phyloP scores from a whole-genome alignment of 225 moss, liverwort and hornwort genomes.

The Takakia lepidozioides region DNA sequence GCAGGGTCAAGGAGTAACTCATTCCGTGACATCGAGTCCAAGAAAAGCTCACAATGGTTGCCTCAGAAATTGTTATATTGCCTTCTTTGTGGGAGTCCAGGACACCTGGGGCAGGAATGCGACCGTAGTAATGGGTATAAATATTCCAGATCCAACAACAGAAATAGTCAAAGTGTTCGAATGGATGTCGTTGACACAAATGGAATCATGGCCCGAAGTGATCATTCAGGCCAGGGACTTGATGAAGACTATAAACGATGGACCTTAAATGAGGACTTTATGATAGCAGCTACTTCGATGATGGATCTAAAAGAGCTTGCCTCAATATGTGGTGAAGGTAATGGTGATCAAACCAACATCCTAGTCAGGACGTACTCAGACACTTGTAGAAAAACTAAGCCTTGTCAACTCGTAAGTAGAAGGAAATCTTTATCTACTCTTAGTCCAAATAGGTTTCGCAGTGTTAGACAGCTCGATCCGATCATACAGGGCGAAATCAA shows the following conservation, averaged over 20 bases:
- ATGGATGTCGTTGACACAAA: background rate
- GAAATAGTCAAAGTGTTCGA: background rate
- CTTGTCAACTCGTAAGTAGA: too few species aligned
- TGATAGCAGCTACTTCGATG: background rate
- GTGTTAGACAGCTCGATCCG: background rate
- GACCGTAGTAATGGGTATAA: slow-evolving; percentile 13
- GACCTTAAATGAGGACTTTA: background rate
- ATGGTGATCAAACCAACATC: too few species aligned
- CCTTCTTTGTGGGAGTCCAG: slow-evolving; percentile 19
- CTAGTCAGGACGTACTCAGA: too few species aligned
- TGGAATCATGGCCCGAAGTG: background rate
- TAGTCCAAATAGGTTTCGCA: too few species aligned
- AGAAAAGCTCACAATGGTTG: too few species aligned
- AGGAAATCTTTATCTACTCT: too few species aligned
- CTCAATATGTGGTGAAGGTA: too few species aligned
- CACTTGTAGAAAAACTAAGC: too few species aligned
- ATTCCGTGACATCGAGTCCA: too few species aligned
- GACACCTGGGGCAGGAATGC: slow-evolving; percentile 13
- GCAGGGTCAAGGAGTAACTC: too few species aligned
- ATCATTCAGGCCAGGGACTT: background rate
- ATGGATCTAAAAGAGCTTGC: too few species aligned
- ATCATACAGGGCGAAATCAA: background rate
- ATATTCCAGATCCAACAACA: background rate
- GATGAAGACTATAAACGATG: background rate
- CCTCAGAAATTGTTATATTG: slow-evolving; percentile 13